Conservation (phyloP, 768 basidiomycete genomes). For the Trametes elegans region DNA sequence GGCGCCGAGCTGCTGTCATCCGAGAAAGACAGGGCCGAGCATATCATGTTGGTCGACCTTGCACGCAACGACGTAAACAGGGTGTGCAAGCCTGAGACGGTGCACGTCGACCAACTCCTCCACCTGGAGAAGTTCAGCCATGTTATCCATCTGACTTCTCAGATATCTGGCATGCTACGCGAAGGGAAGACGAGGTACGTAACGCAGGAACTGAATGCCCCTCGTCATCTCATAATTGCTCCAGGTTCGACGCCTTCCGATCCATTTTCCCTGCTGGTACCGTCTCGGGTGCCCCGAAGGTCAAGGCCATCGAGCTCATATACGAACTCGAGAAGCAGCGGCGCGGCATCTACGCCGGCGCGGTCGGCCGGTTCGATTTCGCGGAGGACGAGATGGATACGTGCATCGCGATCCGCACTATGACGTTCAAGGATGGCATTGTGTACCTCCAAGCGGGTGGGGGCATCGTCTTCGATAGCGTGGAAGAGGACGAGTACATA, state of each 20-base stretch:
- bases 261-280: slow-evolving; percentile 99
- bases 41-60: slow-evolving; percentile 98
- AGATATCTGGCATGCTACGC: slow-evolving; percentile 85
- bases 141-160: slow-evolving; percentile 95
- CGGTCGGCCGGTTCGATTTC: slow-evolving; percentile 98
- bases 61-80: slow-evolving; percentile 98
- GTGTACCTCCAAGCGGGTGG: slow-evolving; percentile 96
- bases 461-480: slow-evolving; percentile 95
- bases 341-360: slow-evolving; percentile 94
- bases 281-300: slow-evolving; percentile 98
- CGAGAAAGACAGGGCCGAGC: slow-evolving; percentile 95
- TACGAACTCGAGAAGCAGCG: slow-evolving; percentile 83
- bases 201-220: slow-evolving; percentile 6
- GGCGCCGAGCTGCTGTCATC: slow-evolving; percentile 74
- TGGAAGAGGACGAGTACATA: slow-evolving; percentile 95
- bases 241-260: slow-evolving; percentile 95
- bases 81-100: slow-evolving; percentile 91
- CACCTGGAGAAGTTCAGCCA: slow-evolving; percentile 93
- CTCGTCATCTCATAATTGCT: background rate
- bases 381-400: slow-evolving; percentile 95
- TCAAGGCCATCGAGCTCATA: slow-evolving; percentile 95
- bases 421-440: slow-evolving; percentile 91
- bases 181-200: slow-evolving; percentile 82
- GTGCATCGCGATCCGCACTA: slow-evolving; percentile 97
- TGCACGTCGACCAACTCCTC: slow-evolving; percentile 96